phyloP scores from a whole-genome alignment of 805 yeast genomes.

The Sugiyamaella americana region DNA sequence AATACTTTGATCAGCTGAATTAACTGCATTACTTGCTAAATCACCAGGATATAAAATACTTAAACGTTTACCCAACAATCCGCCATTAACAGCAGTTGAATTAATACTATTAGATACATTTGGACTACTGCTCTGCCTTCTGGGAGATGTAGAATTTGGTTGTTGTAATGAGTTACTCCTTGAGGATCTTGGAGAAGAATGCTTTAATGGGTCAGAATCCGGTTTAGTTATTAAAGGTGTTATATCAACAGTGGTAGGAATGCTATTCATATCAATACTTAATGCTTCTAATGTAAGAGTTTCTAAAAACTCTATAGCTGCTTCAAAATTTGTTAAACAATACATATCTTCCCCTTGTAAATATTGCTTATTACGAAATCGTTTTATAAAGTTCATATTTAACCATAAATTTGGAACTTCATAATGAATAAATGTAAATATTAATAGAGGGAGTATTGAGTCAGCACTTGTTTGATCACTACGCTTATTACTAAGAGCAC shows the following conservation, averaged over 20 bases:
- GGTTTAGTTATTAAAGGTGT: constrained; percentile 12
- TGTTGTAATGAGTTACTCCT: constrained; percentile 19
- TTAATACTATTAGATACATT: not conserved
- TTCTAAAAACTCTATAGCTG: constrained; percentile 36
- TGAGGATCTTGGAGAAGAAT: constrained; percentile 17
- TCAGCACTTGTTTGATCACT: constrained; percentile 32
- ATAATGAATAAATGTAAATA: constrained; percentile 30
- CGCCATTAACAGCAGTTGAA: not conserved
- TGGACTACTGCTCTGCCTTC: constrained; percentile 7
- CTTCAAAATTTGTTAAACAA: constrained; percentile 40
- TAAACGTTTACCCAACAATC: constrained; percentile 5
- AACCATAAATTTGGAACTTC: constrained; percentile 32
- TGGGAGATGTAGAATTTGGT: constrained; percentile 5
- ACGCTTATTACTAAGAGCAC: constrained; percentile 20
- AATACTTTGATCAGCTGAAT: constrained; percentile 26
- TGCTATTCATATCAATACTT: constrained; percentile 23
- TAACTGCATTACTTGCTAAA: constrained; percentile 25
- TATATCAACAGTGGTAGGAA: constrained; percentile 16
- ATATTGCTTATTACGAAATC: constrained; percentile 33
- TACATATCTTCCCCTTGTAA: constrained; percentile 36
- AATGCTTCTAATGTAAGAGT: constrained; percentile 30
- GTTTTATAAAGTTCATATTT: constrained; percentile 33
- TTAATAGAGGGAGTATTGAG: constrained; percentile 34
- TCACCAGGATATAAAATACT: constrained; percentile 24
- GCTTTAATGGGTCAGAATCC: constrained; percentile 10